Evolutionary conservation across 345 rosid species (phyloP), one percentile per base, ranked within the genome.

Genomic region (Arabidopsis suecica): DNA sequence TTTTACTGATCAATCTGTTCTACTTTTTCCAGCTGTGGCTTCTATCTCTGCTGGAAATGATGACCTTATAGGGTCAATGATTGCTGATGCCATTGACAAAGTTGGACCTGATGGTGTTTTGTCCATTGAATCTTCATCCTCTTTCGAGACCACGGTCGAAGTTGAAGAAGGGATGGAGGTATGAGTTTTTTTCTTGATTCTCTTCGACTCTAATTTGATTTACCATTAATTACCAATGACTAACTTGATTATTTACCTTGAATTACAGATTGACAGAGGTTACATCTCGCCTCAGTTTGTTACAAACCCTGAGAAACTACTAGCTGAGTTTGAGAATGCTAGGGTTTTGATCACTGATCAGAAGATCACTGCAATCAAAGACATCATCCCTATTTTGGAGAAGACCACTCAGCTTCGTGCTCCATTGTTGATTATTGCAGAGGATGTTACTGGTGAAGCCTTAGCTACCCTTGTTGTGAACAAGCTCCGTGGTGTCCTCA

Each of bases 141-240:
- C 99, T 0, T 95, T 90, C 60, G 98, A 95, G 86, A 95, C 99
- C 6, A 88, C 97, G 0, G 96, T 95, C 36, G 99, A 92, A 72
- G 97, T 95, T 64, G 98, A 95, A 83, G 99, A 95, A 82, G 99
- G 98, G 80, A 92, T 86, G 96, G 98, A 92, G 96, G 97, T 95
- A 6, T 60, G 81, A 61, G 32, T 22, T 57, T 13, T 57, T 5
- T 9, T 70, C 10, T 16, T 1, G 1, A 0, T 33, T 6, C 28
- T 47, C 78, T 45, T 16, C 25, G 37, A 22, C 45, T 64, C 11
- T 6, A 14, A 0, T 54, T 28, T 45, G n/a, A 28, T 65, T 55
- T 37, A 0, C 13, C 36, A 41, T 45, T n/a, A 18, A 57, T 55
- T 45, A 0, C 13, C 36, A 41, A 3, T 38, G 41, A 14, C 38